Conservation (phyloP, 2,329 filamentous ascomycete species). For the Trichoderma pleuroti region DNA sequence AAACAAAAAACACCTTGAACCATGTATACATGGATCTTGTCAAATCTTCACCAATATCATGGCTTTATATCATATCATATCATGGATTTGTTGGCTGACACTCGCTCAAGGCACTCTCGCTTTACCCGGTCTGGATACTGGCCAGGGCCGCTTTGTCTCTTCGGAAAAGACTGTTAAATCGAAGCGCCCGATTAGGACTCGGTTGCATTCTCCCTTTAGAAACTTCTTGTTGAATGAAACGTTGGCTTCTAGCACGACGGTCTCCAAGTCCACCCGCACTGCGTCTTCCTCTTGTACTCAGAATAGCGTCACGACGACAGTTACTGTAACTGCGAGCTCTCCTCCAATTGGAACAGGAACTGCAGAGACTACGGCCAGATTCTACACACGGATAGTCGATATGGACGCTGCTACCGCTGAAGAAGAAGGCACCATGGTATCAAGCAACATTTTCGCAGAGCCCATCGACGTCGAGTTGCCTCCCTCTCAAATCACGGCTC, state of each 20-base stretch:
- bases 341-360: background rate
- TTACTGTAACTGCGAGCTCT: background rate
- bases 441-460: conserved; percentile 51
- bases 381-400: background rate
- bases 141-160: background rate
- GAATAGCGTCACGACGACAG: background rate
- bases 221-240: background rate
- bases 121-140: background rate
- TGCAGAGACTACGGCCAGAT: background rate
- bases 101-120: conserved; percentile 11
- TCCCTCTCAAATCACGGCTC: conserved; percentile 44
- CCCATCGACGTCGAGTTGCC: conserved; percentile 54
- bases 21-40: conserved; percentile 7
- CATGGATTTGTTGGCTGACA: conserved; percentile 22
- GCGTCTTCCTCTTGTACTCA: background rate
- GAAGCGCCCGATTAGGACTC: background rate
- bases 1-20: too few relatives aligned
- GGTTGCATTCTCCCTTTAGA: background rate
- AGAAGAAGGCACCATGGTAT: conserved; percentile 26
- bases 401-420: background rate
- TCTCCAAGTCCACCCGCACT: background rate
- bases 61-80: conserved; percentile 7
- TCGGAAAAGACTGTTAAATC: background rate
- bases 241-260: background rate
- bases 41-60: conserved; percentile 18